phyloP scores from a whole-genome alignment of 805 yeast genomes.

The Wickerhamiella lipophila region DNA sequence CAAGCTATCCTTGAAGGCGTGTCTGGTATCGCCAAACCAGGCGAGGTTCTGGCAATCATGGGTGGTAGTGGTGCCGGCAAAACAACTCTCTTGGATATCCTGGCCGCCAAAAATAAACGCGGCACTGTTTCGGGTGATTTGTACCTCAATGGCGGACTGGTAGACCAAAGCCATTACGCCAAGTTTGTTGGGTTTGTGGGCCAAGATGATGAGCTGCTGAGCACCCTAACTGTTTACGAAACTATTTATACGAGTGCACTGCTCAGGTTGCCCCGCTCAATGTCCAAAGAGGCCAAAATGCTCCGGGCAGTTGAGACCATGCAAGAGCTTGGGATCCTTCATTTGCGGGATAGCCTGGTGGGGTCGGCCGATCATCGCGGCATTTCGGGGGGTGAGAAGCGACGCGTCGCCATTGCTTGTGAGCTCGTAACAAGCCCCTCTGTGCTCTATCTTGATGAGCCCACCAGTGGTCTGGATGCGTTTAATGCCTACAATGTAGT shows the following conservation, averaged over 20 bases:
- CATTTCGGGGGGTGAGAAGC: conserved; percentile 83
- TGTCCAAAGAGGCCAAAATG: conserved; percentile 63
- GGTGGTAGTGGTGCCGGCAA: conserved; percentile 99
- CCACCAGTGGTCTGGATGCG: conserved; percentile 91
- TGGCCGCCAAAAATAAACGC: conserved; percentile 76
- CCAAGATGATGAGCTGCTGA: conserved; percentile 82
- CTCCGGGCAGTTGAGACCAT: conserved; percentile 74
- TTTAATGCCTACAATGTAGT: conserved; percentile 86
- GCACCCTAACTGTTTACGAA: conserved; percentile 91
- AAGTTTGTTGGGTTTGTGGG: conserved; percentile 80
- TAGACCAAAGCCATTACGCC: conserved; percentile 29
- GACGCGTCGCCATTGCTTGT: conserved; percentile 88
- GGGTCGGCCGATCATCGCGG: conserved; percentile 88
- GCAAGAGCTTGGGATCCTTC: conserved; percentile 69
- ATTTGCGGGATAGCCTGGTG: conserved; percentile 70
- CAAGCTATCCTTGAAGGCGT: conserved; percentile 45
- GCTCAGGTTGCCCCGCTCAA: conserved; percentile 66
- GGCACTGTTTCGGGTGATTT: conserved; percentile 60
- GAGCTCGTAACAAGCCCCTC: conserved; percentile 84
- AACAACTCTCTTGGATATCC: conserved; percentile 80
- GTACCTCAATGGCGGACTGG: conserved; percentile 52
- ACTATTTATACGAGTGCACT: conserved; percentile 88
- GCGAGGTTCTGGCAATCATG: conserved; percentile 89
- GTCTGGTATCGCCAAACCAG: conserved; percentile 69
- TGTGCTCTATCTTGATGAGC: conserved; percentile 74